phyloP scores from a whole-genome alignment of 108 stramenopile species.

The Nannochloropsis gaditana region DNA sequence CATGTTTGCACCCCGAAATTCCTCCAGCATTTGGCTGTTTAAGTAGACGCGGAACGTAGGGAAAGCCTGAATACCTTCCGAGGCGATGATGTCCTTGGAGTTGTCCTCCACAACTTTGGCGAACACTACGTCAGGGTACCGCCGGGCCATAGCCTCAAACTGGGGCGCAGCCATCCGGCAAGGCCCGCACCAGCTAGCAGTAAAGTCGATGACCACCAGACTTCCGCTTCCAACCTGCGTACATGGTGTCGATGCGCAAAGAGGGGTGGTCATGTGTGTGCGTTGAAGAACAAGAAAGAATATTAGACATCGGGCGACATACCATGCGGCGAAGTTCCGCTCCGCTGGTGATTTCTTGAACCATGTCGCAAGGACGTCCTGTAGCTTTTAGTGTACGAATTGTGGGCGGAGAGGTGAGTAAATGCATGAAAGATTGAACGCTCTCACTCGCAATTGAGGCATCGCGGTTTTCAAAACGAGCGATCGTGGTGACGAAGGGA shows the following conservation, averaged over 20 bases:
- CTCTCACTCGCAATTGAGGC: too few species aligned
- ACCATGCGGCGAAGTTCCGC: slow-evolving; percentile 30
- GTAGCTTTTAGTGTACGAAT: too few species aligned
- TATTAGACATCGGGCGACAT: not conserved
- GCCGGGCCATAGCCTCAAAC: slow-evolving; percentile 43
- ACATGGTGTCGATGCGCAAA: slow-evolving; percentile 16
- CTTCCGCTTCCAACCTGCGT: not conserved
- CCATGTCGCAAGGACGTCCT: slow-evolving; percentile 12
- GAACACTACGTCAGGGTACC: slow-evolving; percentile 52
- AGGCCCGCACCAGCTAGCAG: slow-evolving; percentile 55
- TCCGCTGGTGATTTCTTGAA: slow-evolving; percentile 37
- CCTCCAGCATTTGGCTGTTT: slow-evolving; percentile 44
- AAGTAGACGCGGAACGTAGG: slow-evolving; percentile 51
- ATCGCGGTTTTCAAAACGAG: too few species aligned
- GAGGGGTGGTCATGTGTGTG: slow-evolving; percentile 35
- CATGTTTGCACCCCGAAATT: slow-evolving; percentile 42
- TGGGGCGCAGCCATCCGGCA: slow-evolving; percentile 54
- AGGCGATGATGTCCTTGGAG: slow-evolving; percentile 41
- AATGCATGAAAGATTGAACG: too few species aligned
- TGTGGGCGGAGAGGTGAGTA: too few species aligned
- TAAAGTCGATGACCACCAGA: slow-evolving; percentile 34
- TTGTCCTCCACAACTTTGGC: slow-evolving; percentile 46
- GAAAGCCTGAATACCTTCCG: slow-evolving; percentile 34
- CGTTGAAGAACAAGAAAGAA: not conserved
- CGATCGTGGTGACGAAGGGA: too few species aligned